These are phyloP conservation scores for Rhodotorula sp. DNA, from an alignment of 1,284 basidiomycete genomes.

Conservation along the genomic window DNA sequence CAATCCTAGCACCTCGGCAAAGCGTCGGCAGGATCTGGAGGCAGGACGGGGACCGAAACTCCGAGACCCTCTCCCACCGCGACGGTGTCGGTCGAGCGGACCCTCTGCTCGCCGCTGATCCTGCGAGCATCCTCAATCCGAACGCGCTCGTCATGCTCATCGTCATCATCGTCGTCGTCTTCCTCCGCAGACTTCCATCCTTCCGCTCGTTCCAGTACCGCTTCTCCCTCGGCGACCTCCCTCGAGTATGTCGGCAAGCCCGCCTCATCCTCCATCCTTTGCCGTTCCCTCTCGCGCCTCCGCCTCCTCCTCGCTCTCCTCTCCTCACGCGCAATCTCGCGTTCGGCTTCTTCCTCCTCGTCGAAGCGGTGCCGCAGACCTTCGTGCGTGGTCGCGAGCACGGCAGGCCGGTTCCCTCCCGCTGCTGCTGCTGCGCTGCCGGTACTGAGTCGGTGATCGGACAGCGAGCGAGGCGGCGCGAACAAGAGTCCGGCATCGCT, in stretches of 20 bases:
- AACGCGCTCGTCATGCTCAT: background rate
- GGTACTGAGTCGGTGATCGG: background rate
- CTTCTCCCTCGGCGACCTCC: slow-evolving; percentile 22
- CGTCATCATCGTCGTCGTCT: slow-evolving; percentile 2
- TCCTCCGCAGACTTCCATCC: slow-evolving; percentile 17
- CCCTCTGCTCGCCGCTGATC: background rate
- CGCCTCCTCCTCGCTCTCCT: background rate
- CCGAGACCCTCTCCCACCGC: background rate
- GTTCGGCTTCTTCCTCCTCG: slow-evolving; percentile 8
- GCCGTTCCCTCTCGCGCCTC: slow-evolving; percentile 12
- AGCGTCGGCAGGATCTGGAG: too few species aligned
- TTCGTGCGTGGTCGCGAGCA: background rate
- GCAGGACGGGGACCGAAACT: too few species aligned
- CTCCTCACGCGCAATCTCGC: background rate
- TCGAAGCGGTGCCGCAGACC: background rate
- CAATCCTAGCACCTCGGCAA: too few species aligned
- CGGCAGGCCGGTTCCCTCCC: too few species aligned
- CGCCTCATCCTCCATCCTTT: slow-evolving; percentile 13
- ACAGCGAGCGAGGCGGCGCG: background rate
- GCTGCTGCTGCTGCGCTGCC: background rate
- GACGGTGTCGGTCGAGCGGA: background rate
- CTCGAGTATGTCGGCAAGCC: slow-evolving; percentile 24
- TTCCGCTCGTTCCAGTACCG: slow-evolving; percentile 19
- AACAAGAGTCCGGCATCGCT: slow-evolving; percentile 18
- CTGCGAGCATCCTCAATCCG: background rate